A percentile compares a stretch with the other conserved stretches of the same genome.
Conservation (phyloP, 495 filamentous ascomycete species). For the Talaromyces proteolyticus region DNA sequence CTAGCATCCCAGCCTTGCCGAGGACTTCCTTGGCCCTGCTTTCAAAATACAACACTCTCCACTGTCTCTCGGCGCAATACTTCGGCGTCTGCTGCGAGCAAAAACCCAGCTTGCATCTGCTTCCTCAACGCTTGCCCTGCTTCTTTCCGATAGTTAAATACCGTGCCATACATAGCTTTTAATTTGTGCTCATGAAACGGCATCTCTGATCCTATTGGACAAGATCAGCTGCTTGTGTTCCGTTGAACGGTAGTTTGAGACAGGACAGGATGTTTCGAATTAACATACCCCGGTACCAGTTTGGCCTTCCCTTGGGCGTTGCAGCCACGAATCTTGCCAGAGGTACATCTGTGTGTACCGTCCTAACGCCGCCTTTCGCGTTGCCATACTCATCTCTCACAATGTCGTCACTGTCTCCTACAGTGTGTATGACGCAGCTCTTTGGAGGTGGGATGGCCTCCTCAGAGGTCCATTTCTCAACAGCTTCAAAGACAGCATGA, state of each 20-base stretch:
- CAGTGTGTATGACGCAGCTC: not conserved
- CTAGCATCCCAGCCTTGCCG: no score
- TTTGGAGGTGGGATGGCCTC: not conserved
- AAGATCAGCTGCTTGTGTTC: no score
- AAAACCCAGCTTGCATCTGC: slow-evolving; percentile 4
- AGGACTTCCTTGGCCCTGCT: no score
- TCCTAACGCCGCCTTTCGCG: slow-evolving; percentile 6
- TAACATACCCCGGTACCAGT: slow-evolving; percentile 9
- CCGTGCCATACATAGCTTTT: not conserved
- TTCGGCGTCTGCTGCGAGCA: slow-evolving; percentile 7
- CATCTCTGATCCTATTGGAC: not conserved
- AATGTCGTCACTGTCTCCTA: slow-evolving; percentile 1
- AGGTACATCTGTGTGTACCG: slow-evolving; percentile 10
- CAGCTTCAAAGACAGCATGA: slow-evolving; percentile 8
- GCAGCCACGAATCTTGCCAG: slow-evolving; percentile 1
- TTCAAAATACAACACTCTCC: slow-evolving; percentile 6
- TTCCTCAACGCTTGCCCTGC: not conserved
- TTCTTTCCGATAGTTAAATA: not conserved
- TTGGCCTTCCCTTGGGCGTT: slow-evolving; percentile 1
- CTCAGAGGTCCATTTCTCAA: slow-evolving; percentile 7
- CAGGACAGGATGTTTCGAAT: not conserved
- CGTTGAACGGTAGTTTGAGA: not conserved
- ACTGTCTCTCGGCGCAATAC: slow-evolving; percentile 8
- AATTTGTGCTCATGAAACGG: not conserved
- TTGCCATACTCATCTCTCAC: slow-evolving; percentile 6